These are phyloP conservation scores for Aspergillus caelatus DNA, from an alignment of 2,329 filamentous ascomycete genomes.

Conservation along the genomic window DNA sequence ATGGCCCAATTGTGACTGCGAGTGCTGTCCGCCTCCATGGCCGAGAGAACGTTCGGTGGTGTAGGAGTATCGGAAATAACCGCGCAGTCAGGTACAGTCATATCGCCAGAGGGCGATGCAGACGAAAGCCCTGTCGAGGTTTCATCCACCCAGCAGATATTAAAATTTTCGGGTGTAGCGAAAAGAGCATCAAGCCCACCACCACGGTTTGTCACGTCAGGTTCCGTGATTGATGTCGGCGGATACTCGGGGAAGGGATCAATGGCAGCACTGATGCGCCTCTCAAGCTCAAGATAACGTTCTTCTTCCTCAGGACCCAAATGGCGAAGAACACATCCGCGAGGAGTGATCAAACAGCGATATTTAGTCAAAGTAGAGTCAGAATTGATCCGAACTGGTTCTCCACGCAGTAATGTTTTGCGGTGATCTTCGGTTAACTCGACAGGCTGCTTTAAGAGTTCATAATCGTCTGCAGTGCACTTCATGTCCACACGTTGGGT, in stretches of 20 bases:
- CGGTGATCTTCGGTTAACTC: constrained; percentile 48
- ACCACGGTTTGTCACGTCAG: constrained; percentile 47
- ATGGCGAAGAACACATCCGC: constrained; percentile 48
- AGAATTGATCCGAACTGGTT: constrained; percentile 43
- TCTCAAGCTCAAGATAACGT: constrained; percentile 49
- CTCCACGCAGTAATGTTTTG: constrained; percentile 44
- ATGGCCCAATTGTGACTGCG: constrained; percentile 43
- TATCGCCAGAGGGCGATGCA: constrained; percentile 24
- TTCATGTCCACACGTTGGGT: constrained; percentile 48
- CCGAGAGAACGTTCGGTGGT: constrained; percentile 42
- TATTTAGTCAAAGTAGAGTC: constrained; percentile 42
- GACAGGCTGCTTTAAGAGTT: constrained; percentile 40
- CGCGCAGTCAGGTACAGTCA: constrained; percentile 28
- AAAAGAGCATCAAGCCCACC: constrained; percentile 50
- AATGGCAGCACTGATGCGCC: constrained; percentile 32
- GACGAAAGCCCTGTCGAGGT: constrained; percentile 29
- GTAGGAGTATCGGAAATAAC: constrained; percentile 23
- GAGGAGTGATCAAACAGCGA: constrained; percentile 49
- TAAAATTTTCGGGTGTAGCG: constrained; percentile 48
- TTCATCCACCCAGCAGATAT: constrained; percentile 49
- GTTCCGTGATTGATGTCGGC: constrained; percentile 37
- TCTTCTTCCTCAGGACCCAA: constrained; percentile 50
- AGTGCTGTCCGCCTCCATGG: constrained; percentile 43
- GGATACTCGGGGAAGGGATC: constrained; percentile 45
- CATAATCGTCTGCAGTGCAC: constrained; percentile 43